phyloP scores from a whole-genome alignment of 352 stramenopile genomes.

The Phytophthora palmivora region DNA sequence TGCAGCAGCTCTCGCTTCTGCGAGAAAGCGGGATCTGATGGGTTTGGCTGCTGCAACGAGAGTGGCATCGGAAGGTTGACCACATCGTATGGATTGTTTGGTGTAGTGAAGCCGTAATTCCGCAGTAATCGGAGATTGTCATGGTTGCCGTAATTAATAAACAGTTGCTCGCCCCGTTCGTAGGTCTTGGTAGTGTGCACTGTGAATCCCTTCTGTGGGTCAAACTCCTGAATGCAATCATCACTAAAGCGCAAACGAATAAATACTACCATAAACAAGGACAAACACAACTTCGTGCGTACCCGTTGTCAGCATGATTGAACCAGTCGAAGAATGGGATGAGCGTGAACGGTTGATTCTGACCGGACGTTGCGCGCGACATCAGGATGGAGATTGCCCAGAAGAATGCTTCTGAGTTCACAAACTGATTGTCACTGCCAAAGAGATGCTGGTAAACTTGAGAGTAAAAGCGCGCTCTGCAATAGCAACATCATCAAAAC shows the following conservation, averaged over 20 bases:
- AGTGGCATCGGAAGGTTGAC: constrained; percentile 48
- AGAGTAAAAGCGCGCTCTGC: constrained; percentile 67
- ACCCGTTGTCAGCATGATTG: constrained; percentile 76
- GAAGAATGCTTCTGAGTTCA: constrained; percentile 72
- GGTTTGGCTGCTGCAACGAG: constrained; percentile 43
- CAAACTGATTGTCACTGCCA: constrained; percentile 53
- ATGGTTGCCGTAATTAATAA: constrained; percentile 83
- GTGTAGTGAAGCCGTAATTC: constrained; percentile 81
- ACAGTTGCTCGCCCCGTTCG: constrained; percentile 70
- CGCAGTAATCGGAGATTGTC: constrained; percentile 71
- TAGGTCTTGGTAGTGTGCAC: constrained; percentile 71
- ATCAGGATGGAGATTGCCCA: constrained; percentile 86
- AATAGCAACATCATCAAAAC: constrained; percentile 5
- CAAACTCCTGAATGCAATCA: constrained; percentile 72
- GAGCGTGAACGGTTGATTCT: constrained; percentile 79
- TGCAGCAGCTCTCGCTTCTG: constrained; percentile 52
- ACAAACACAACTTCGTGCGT: constrained; percentile 2
- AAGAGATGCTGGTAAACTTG: constrained; percentile 81
- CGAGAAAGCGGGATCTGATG: constrained; percentile 35
- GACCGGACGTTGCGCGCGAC: constrained; percentile 79
- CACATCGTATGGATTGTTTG: constrained; percentile 52
- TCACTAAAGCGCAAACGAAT: constrained; percentile 38
- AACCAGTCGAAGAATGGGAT: constrained; percentile 91
- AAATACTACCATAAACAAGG: background rate
- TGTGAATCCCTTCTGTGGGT: constrained; percentile 62